A percentile compares a stretch with the other conserved stretches of the same genome.
Evolutionary conservation across 2,329 filamentous ascomycete genomes (phyloP).

Genomic region (Clonostachys solani): DNA sequence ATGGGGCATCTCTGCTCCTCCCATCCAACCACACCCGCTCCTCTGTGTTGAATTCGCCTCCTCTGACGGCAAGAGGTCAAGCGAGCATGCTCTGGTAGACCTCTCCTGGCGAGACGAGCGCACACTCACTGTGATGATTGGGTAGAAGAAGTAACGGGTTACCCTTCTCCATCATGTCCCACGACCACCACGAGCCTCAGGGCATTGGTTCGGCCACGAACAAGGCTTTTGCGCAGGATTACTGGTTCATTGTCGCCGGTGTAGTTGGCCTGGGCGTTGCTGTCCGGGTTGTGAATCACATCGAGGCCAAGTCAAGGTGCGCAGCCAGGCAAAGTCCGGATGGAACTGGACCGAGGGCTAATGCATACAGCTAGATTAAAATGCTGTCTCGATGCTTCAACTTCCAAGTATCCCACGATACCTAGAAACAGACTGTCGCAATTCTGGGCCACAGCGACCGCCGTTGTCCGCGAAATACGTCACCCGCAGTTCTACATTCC

Average conservation of each 20-base stretch:
- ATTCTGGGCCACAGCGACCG: constrained; percentile 54
- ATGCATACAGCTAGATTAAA: constrained; percentile 31
- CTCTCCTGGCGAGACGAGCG: too few species aligned
- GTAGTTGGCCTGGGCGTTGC: constrained; percentile 35
- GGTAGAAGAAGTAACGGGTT: too few species aligned
- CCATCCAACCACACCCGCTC: too few species aligned
- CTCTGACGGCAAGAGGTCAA: too few species aligned
- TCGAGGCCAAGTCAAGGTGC: constrained; percentile 36
- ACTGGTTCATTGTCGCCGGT: constrained; percentile 55
- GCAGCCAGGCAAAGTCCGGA: not conserved
- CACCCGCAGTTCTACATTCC: constrained; percentile 51
- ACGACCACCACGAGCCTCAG: constrained; percentile 17
- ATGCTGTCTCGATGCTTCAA: constrained; percentile 33
- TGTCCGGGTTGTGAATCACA: constrained; percentile 36
- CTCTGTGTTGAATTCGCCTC: too few species aligned
- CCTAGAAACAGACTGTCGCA: constrained; percentile 41
- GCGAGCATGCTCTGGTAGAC: too few species aligned
- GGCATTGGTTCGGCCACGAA: constrained; percentile 38
- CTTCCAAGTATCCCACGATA: constrained; percentile 42
- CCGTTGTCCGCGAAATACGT: constrained; percentile 49
- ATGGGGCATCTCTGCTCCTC: too few species aligned
- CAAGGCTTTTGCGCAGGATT: constrained; percentile 45
- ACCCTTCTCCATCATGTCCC: not conserved
- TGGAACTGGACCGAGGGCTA: too few species aligned
- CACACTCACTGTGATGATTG: too few species aligned